Evolutionary conservation across 2,329 filamentous ascomycete genomes (phyloP).

Genomic region (Piedraia hortae): DNA sequence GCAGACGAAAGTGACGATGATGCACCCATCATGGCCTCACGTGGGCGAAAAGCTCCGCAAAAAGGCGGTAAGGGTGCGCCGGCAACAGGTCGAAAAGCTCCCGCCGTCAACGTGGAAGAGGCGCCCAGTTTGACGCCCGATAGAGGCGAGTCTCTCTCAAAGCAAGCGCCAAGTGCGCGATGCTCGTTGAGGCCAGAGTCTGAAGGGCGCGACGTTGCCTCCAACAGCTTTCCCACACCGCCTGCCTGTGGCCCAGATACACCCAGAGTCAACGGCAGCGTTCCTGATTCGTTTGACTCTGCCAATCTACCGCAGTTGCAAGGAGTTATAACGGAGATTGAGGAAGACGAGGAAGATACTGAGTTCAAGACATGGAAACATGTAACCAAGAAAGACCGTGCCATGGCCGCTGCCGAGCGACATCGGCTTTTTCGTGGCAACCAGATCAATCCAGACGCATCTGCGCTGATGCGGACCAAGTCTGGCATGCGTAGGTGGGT

Average conservation of each 20-base stretch:
- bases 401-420: conserved; percentile 59
- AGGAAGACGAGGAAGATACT: conserved; percentile 59
- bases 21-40: conserved; percentile 77
- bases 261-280: conserved; percentile 38
- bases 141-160: conserved; percentile 46
- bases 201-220: conserved; percentile 44
- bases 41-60: conserved; percentile 64
- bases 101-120: conserved; percentile 39
- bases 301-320: conserved; percentile 33
- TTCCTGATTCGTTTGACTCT: conserved; percentile 28
- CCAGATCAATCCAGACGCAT: conserved; percentile 62
- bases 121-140: conserved; percentile 28
- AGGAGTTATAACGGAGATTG: conserved; percentile 63
- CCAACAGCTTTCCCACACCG: conserved; percentile 58
- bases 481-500: conserved; percentile 74
- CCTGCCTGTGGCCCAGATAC: conserved; percentile 49
- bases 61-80: conserved; percentile 39
- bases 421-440: conserved; percentile 65
- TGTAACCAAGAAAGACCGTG: conserved; percentile 87
- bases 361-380: conserved; percentile 98
- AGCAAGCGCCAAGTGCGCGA: conserved; percentile 29
- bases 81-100: conserved; percentile 8
- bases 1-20: conserved; percentile 75
- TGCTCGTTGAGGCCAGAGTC: conserved; percentile 36
- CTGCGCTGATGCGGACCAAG: conserved; percentile 60